Percentiles rank a stretch among this genome's conserved stretches.
These are phyloP conservation scores for Sinapis alba DNA, from an alignment of 441 rosid genomes.

Conservation along the genomic window DNA sequence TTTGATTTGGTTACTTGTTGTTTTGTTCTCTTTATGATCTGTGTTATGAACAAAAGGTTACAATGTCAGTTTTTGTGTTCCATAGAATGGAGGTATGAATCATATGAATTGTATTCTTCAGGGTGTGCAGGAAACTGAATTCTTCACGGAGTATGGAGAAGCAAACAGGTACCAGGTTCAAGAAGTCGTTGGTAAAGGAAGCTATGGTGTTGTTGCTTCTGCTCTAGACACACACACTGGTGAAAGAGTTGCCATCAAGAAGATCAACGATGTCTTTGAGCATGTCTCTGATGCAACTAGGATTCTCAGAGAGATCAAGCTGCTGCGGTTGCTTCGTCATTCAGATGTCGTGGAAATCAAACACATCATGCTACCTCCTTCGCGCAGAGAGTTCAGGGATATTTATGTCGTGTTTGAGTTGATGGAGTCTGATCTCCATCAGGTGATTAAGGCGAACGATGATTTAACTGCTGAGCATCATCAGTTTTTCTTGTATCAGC, in stretches of 20 bases:
- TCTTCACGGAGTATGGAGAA: background rate
- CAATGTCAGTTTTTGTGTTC: too few species aligned
- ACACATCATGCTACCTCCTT: background rate
- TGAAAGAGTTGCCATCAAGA: background rate
- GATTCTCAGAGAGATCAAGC: background rate
- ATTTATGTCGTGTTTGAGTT: background rate
- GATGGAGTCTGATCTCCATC: background rate
- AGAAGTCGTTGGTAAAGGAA: background rate
- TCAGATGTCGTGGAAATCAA: background rate
- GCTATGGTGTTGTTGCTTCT: background rate
- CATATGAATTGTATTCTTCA: background rate
- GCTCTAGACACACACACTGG: slow-evolving; percentile 5
- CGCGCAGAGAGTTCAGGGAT: background rate
- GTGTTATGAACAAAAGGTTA: too few species aligned
- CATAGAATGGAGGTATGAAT: background rate
- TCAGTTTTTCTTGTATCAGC: background rate
- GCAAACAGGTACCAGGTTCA: background rate
- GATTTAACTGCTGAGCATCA: background rate
- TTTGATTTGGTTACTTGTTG: too few species aligned
- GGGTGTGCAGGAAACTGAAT: background rate
- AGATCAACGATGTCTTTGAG: background rate
- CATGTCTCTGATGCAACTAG: background rate
- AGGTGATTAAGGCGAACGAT: background rate
- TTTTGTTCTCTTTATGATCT: too few species aligned
- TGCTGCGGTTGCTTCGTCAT: background rate